Evolutionary conservation across 805 yeast species (phyloP), one percentile per base, ranked within the genome.

Genomic region (Hanseniaspora taiwanica): DNA sequence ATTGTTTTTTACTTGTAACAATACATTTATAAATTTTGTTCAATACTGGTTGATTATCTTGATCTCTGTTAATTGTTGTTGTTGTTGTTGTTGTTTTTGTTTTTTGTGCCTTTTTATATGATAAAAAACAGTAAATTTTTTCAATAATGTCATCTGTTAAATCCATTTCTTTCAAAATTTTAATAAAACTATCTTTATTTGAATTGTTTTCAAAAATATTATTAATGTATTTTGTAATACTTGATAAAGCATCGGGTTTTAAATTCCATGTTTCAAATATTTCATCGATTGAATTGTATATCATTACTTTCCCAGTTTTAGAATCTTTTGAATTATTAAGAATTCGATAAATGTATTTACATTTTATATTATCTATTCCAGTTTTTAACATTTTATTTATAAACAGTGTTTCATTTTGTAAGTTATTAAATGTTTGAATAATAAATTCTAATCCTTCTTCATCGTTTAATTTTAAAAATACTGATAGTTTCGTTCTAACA

Each of bases 1-100:
- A 87, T 2, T 70, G 56, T 34, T 76, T 74, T 1, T 82, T 49
- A 35, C 71, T 73, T 36, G 65, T 66, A 2, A 89, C 79, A 20
- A 47, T 58, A 0, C 94, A 96, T 21, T 56, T 57, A 48, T 79
- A 77, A 0, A 82, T 60, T 19, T 65, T 56, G 14, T 73, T 76
- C 1, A 65, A 43, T 4, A 54, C 47, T 0, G 74, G 64, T 3
- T 51, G 52, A 3, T 50, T 50, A 42, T 56, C 64, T 33, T 53
- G 45, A 27, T 36, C 27, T 14, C 32, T 27, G 36, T 37, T 10
- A 13, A 5, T 2, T 31, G 24, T 6, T 7, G n/a, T 6, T 23
- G 27, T 13, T 37, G 31, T n/a, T 20, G 9, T 7, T 25, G n/a
- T 7, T 25, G 5, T 4, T 4, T 4, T 40, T n/a, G 16, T 18